These are phyloP conservation scores for Pleurotus pulmonarius DNA, from an alignment of 768 basidiomycete genomes.

Conservation along the genomic window DNA sequence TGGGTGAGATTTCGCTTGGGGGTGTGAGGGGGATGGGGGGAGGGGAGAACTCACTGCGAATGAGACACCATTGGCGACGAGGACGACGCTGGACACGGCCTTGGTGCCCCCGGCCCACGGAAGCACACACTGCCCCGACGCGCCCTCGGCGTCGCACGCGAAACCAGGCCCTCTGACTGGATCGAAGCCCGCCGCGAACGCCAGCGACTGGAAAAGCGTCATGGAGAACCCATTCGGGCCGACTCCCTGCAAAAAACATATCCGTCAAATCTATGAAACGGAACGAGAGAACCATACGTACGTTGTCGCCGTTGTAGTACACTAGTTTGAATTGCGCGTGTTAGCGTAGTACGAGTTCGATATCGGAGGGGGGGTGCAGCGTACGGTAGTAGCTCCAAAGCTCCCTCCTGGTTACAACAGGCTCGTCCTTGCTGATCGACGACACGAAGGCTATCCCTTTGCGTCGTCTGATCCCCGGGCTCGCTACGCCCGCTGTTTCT, in stretches of 20 bases:
- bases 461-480: neutral
- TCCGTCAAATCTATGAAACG: too few species aligned
- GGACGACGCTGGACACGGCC: slow-evolving; percentile 70
- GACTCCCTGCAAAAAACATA: slow-evolving; percentile 45
- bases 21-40: neutral
- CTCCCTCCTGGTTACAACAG: slow-evolving; percentile 67
- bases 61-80: slow-evolving; percentile 71
- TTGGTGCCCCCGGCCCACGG: slow-evolving; percentile 76
- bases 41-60: slow-evolving; percentile 55
- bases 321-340: slow-evolving; percentile 38
- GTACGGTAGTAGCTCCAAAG: slow-evolving; percentile 78
- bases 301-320: slow-evolving; percentile 81
- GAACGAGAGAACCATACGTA: slow-evolving; percentile 21
- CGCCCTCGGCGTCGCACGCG: slow-evolving; percentile 49
- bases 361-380: slow-evolving; percentile 20
- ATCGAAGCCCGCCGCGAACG: slow-evolving; percentile 71
- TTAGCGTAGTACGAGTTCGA: neutral
- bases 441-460: slow-evolving; percentile 31
- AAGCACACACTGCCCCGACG: slow-evolving; percentile 74
- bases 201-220: slow-evolving; percentile 73
- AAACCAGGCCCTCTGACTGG: slow-evolving; percentile 67
- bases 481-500: neutral
- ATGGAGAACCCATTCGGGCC: slow-evolving; percentile 66
- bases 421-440: slow-evolving; percentile 48
- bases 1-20: neutral